Base-by-base conservation (phyloP, 345 rosid species). In the Garcia nutans region DNA sequence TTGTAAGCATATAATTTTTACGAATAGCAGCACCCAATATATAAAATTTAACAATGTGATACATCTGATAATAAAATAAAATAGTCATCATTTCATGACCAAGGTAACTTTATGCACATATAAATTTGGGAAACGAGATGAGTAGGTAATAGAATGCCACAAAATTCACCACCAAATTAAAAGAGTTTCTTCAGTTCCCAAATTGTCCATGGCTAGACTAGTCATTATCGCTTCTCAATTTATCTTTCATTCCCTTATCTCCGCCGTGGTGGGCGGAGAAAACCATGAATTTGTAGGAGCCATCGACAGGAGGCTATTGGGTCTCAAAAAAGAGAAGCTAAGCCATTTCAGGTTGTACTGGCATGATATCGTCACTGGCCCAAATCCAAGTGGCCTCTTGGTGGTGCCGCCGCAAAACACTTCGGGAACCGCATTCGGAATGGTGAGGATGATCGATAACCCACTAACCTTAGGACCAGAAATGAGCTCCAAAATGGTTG, bases 381-480 rank as follows among this genome's bases (percentile, higher is more conserved):
- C 66, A 0, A 81, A 85, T 45, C 86, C 91, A 0, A 80, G 82
- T 16, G 47, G 83, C 1, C 57, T 86, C 65, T 11, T 44, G 1
- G 73, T 86, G 10, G 75, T 74, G 58, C 78, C 88, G 6, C 63
- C 79, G 3, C 16, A 54, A 63, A 90, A 86, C 79, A 65, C 81
- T 0, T 44, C 77, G 16, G 3, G 84, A 0, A 76, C 63, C 2
- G 59, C 81, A 23, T 93, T 93, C 60, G 96, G 97, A 41, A 19
- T 67, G 33, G 72, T 88, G 65, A 74, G 81, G 61, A 78, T 91
- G 85, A 91, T 93, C 65, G 98, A 93, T 78, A 85, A 91, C 81
- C 84, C 94, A 0, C 74, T 91, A 49, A 93, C 98, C 1, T 42
- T 81, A 3, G 88, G 86, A 31, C 90, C 92, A 10, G 75, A 87